Percentiles rank a stretch among this genome's conserved stretches.
Conservation (phyloP, 345 rosid species). For the Eucalyptus polyanthemos region DNA sequence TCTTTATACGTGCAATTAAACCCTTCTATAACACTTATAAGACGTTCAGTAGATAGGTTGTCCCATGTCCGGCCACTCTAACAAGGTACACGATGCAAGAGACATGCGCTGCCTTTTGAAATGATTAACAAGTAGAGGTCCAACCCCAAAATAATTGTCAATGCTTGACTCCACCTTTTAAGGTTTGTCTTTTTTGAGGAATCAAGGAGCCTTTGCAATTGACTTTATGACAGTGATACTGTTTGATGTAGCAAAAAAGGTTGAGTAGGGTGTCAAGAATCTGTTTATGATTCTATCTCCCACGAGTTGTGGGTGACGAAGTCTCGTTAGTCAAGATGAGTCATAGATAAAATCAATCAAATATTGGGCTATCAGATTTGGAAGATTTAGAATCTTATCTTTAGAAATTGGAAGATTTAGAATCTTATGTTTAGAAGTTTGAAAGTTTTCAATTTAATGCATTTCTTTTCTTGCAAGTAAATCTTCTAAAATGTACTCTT, state of each 20-base stretch:
- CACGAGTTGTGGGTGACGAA: no score
- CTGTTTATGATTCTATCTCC: no score
- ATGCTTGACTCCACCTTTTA: neutral
- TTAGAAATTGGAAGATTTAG: no score
- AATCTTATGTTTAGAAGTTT: no score
- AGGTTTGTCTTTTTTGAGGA: no score
- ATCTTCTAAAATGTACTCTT: no score
- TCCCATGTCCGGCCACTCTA: neutral
- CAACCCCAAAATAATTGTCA: neutral
- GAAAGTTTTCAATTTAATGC: no score
- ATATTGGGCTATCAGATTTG: no score
- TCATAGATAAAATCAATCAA: no score
- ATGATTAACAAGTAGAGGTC: neutral
- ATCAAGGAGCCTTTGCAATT: neutral
- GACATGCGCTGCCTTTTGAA: neutral
- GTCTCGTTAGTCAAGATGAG: no score
- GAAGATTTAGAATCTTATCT: no score
- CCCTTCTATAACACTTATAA: neutral
- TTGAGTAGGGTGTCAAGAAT: neutral
- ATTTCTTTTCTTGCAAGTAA: no score
- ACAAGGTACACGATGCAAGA: neutral
- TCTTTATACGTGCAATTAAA: neutral
- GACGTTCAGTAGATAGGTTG: neutral
- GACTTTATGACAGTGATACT: neutral
- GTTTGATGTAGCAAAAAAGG: neutral